phyloP scores from a whole-genome alignment of 495 filamentous ascomycete species.

The Aspergillus incahuasiensis region DNA sequence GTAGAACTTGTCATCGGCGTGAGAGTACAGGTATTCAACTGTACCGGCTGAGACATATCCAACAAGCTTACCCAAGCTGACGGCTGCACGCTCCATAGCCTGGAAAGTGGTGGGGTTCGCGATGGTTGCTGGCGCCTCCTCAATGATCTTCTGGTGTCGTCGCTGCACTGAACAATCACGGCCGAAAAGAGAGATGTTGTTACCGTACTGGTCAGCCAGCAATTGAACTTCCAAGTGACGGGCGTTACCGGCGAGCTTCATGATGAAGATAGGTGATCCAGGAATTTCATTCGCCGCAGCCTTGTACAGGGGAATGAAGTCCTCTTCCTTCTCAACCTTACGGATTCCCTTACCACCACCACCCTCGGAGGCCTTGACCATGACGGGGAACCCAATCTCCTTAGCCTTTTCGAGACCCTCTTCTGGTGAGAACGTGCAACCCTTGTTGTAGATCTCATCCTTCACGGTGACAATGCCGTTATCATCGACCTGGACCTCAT shows the following conservation, averaged over 20 bases:
- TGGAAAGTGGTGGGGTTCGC: conserved; percentile 84
- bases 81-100: conserved; percentile 94
- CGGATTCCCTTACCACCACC: conserved; percentile 99
- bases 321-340: conserved; percentile 82
- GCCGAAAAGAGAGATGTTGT: conserved; percentile 98
- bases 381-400: conserved; percentile 95
- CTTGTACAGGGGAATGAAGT: conserved; percentile 81
- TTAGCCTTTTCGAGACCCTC: conserved; percentile 83
- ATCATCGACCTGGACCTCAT: conserved; percentile 70
- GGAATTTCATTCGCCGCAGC: conserved; percentile 96
- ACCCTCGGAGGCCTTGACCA: conserved; percentile 99
- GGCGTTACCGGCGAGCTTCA: conserved; percentile 97
- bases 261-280: conserved; percentile 99
- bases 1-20: conserved; percentile 98
- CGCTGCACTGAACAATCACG: conserved; percentile 99
- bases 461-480: conserved; percentile 89
- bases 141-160: conserved; percentile 99
- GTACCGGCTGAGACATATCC: conserved; percentile 99
- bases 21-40: conserved; percentile 98
- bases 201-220: conserved; percentile 97
- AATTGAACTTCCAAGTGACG: conserved; percentile 97
- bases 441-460: conserved; percentile 80
- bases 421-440: conserved; percentile 80
- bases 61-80: conserved; percentile 86
- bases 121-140: conserved; percentile 96